Conservation (phyloP, 345 rosid species). For the Sisymbrium irio region DNA sequence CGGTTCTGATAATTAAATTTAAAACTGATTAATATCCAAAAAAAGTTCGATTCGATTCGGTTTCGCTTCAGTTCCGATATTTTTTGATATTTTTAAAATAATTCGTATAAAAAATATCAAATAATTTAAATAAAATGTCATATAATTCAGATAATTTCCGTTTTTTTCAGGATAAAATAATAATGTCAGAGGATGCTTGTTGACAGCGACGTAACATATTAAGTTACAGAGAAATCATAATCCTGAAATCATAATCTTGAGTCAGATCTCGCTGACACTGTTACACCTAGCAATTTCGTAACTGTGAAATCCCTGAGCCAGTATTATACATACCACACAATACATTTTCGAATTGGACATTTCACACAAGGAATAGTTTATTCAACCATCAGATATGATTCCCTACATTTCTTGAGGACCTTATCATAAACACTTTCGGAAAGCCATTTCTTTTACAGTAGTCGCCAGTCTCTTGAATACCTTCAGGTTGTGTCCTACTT, state of each 20-base stretch:
- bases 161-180: too few relatives aligned
- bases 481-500: slow-evolving; percentile 71
- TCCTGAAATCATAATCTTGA: not conserved
- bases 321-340: slow-evolving; percentile 4
- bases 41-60: too few relatives aligned
- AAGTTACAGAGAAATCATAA: not conserved
- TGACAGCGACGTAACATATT: too few relatives aligned
- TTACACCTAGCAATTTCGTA: not conserved
- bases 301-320: not conserved
- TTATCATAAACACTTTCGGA: slow-evolving; percentile 41
- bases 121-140: too few relatives aligned
- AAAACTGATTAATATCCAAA: too few relatives aligned
- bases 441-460: slow-evolving; percentile 70
- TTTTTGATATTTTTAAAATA: too few relatives aligned
- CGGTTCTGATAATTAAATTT: too few relatives aligned
- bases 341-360: slow-evolving; percentile 12
- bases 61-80: too few relatives aligned
- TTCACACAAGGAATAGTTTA: slow-evolving; percentile 10
- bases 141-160: too few relatives aligned
- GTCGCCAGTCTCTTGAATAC: slow-evolving; percentile 73
- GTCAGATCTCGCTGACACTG: not conserved
- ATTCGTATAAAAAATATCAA: too few relatives aligned
- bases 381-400: not conserved
- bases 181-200: too few relatives aligned
- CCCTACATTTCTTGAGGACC: not conserved